These are phyloP conservation scores for Candida glucosophila DNA, from an alignment of 1,139 yeast genomes.

Conservation along the genomic window DNA sequence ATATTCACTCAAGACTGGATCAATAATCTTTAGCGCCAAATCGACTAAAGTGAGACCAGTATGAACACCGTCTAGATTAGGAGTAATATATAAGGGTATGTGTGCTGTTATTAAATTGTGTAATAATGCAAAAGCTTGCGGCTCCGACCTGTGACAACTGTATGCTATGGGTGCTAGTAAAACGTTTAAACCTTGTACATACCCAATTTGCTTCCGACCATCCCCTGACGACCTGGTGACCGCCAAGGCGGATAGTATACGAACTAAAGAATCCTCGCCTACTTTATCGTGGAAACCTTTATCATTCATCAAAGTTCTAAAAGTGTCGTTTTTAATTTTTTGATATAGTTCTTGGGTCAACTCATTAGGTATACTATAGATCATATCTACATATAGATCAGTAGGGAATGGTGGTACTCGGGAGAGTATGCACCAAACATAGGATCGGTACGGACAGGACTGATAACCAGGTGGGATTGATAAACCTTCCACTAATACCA, in stretches of 20 bases:
- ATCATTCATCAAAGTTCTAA: constrained; percentile 78
- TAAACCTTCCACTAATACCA: constrained; percentile 74
- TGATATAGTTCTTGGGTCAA: constrained; percentile 38
- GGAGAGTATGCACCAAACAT: constrained; percentile 76
- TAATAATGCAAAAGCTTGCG: constrained; percentile 74
- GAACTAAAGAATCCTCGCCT: constrained; percentile 54
- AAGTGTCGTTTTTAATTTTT: constrained; percentile 81
- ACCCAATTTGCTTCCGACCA: constrained; percentile 42
- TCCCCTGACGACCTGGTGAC: constrained; percentile 34
- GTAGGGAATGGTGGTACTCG: constrained; percentile 54
- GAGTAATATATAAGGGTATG: constrained; percentile 73
- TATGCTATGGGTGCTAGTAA: constrained; percentile 78
- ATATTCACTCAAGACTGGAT: constrained; percentile 57
- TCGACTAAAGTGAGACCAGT: constrained; percentile 69
- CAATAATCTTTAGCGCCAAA: constrained; percentile 60
- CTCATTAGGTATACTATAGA: constrained; percentile 48
- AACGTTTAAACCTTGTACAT: constrained; percentile 91
- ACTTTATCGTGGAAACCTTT: constrained; percentile 57
- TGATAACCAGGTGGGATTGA: constrained; percentile 39
- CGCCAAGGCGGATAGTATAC: constrained; percentile 71
- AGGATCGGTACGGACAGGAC: constrained; percentile 59
- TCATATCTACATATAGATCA: constrained; percentile 44
- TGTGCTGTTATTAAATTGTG: constrained; percentile 48
- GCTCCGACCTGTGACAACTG: constrained; percentile 65
- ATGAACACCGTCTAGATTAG: constrained; percentile 76